A percentile compares a stretch with the other conserved stretches of the same genome.
These are phyloP conservation scores for Melaleuca alternifolia DNA, from an alignment of 345 rosid species.

Conservation along the genomic window DNA sequence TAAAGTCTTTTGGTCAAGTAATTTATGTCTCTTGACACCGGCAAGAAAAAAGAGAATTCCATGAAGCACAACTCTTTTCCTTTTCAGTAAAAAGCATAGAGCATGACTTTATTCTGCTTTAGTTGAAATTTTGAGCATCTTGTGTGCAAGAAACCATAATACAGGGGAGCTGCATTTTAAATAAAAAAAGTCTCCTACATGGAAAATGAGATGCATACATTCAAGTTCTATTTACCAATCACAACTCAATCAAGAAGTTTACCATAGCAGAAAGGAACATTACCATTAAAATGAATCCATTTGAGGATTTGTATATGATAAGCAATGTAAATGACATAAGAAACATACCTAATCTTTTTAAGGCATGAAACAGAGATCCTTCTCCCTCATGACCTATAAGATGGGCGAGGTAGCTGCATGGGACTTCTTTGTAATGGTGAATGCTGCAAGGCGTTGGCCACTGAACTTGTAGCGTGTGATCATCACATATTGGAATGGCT, in stretches of 20 bases:
- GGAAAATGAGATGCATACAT: neutral
- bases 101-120: neutral
- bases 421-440: slow-evolving; percentile 66
- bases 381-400: slow-evolving; percentile 87
- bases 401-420: slow-evolving; percentile 63
- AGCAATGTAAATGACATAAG: neutral
- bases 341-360: slow-evolving; percentile 64
- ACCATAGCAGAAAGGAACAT: neutral
- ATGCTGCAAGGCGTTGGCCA: slow-evolving; percentile 85
- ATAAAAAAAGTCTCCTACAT: neutral
- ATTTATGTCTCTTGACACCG: neutral
- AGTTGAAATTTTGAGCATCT: neutral
- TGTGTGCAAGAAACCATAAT: neutral
- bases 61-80: neutral
- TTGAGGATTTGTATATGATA: neutral
- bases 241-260: neutral
- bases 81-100: neutral
- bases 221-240: neutral
- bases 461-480: slow-evolving; percentile 50
- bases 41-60: neutral
- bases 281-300: neutral
- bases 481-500: slow-evolving; percentile 64
- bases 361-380: slow-evolving; percentile 70
- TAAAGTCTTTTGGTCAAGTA: neutral
- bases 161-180: neutral